Conservation (phyloP, 306 rosid species). For the Carpinus fangiana region DNA sequence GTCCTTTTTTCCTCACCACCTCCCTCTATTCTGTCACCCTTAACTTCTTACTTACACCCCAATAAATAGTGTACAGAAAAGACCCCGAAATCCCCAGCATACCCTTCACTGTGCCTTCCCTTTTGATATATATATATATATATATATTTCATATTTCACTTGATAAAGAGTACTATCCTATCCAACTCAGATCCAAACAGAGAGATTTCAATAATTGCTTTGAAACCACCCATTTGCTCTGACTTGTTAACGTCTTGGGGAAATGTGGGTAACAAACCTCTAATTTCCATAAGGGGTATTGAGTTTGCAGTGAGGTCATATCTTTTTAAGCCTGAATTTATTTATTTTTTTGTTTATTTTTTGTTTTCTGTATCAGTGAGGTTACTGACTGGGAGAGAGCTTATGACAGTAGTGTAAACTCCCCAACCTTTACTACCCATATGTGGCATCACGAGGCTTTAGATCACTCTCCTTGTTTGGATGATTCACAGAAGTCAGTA, state of each 20-base stretch:
- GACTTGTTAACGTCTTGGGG: conserved; percentile 39
- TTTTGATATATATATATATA: too few relatives aligned
- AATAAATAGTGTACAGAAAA: conserved; percentile 33
- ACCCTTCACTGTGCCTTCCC: conserved; percentile 6
- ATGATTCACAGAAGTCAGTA: conserved; percentile 43
- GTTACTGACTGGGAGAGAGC: conserved; percentile 37
- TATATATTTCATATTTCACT: conserved; percentile 11
- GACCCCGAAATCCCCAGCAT: conserved; percentile 29
- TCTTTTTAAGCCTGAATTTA: conserved; percentile 26
- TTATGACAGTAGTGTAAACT: conserved; percentile 29
- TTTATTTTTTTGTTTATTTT: conserved; percentile 27
- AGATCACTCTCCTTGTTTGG: conserved; percentile 39
- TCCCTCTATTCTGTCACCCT: conserved; percentile 27
- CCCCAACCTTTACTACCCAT: conserved; percentile 34
- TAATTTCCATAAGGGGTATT: conserved; percentile 26
- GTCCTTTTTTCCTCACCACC: conserved; percentile 33
- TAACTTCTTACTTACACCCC: conserved; percentile 42
- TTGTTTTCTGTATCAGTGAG: conserved; percentile 28
- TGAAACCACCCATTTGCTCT: conserved; percentile 39
- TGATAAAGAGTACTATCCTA: conserved; percentile 37
- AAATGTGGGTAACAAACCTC: conserved; percentile 24
- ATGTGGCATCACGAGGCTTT: conserved; percentile 36
- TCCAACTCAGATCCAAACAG: conserved; percentile 31
- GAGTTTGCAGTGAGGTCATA: conserved; percentile 47
- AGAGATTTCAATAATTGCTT: conserved; percentile 21